Base-by-base conservation (phyloP, 768 basidiomycete genomes). In the Pluteus cervinus region DNA sequence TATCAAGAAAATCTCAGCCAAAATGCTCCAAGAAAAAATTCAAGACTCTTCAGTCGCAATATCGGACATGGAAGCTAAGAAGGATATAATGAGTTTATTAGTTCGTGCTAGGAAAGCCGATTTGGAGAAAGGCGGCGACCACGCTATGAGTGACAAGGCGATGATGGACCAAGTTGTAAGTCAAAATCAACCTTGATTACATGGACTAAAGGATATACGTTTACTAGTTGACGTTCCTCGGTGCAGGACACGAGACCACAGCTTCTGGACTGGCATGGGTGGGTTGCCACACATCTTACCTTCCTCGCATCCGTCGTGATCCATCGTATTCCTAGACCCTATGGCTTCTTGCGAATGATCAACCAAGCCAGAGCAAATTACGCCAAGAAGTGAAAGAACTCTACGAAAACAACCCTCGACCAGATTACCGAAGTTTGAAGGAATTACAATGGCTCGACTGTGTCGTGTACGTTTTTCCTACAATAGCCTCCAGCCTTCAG, bases 161-260 rank as follows among this genome's bases (percentile, higher is more conserved):
- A 69, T 73, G 66, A 67, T 73, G 55, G 70, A 72, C 35, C 73
- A 75, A 58, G 68, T 74, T 28, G 70, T 71, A 16, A 11, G 63
- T 56, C 16, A n/a, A n/a, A n/a, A n/a, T n/a, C n/a, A 7, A 22
- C 15, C 17, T 16, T 29, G 25, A 15, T 36, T 10, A 25, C 25
- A 12, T 38, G 20, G 5, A n/a, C n/a, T n/a, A n/a, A n/a, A n/a
- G n/a, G n/a, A n/a, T n/a, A n/a, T n/a, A n/a, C n/a, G n/a, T n/a
- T n/a, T n/a, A n/a, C n/a, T 34, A 69, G 68, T 46, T 73, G 7
- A 73, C 71, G 3, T 71, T 73, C 55, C 50, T 73, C 9, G 68
- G 64, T 1, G 70, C 71, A 11, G 71, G 65, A 8, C 64, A 64
- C 39, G 63, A 63, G 51, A 71, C 69, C 4, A 71, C 68, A 8